These are phyloP conservation scores for Lichtheimia ornata DNA, from an alignment of 371 early-diverging fungal genomes.

Conservation along the genomic window DNA sequence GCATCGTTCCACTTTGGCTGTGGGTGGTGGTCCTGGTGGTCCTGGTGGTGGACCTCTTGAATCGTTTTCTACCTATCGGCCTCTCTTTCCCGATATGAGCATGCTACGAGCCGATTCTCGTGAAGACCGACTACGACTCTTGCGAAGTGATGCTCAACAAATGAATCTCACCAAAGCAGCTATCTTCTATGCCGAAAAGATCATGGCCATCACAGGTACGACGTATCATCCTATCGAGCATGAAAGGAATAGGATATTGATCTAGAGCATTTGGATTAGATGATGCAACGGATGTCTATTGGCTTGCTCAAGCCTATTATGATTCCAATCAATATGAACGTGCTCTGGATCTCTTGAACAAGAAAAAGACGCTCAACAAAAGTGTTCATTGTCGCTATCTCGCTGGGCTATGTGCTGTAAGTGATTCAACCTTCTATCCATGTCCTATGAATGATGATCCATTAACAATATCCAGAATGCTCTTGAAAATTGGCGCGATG, in stretches of 20 bases:
- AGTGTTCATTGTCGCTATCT: slow-evolving; percentile 63
- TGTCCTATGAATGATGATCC: slow-evolving; percentile 3
- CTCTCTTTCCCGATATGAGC: slow-evolving; percentile 8
- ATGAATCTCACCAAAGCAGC: slow-evolving; percentile 16
- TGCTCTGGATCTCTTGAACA: slow-evolving; percentile 57
- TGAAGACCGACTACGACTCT: slow-evolving; percentile 19
- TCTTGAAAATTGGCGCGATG: slow-evolving; percentile 61
- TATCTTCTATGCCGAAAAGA: slow-evolving; percentile 16
- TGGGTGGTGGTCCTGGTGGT: no score
- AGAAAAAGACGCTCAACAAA: slow-evolving; percentile 44
- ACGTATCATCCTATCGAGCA: background rate
- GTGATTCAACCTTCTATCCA: slow-evolving; percentile 11
- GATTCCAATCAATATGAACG: slow-evolving; percentile 61
- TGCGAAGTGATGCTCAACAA: slow-evolving; percentile 17
- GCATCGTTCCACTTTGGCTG: no score
- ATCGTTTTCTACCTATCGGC: slow-evolving; percentile 2
- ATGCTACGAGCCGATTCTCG: slow-evolving; percentile 14
- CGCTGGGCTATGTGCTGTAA: slow-evolving; percentile 67
- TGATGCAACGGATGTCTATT: slow-evolving; percentile 59
- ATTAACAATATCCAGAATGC: slow-evolving; percentile 42
- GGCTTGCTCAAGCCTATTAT: slow-evolving; percentile 62
- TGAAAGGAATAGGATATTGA: background rate
- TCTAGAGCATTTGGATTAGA: slow-evolving; percentile 31
- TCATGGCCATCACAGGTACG: slow-evolving; percentile 8
- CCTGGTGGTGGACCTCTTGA: background rate